Base-by-base conservation (phyloP, 352 stramenopile genomes). In the Phytophthora citricola region DNA sequence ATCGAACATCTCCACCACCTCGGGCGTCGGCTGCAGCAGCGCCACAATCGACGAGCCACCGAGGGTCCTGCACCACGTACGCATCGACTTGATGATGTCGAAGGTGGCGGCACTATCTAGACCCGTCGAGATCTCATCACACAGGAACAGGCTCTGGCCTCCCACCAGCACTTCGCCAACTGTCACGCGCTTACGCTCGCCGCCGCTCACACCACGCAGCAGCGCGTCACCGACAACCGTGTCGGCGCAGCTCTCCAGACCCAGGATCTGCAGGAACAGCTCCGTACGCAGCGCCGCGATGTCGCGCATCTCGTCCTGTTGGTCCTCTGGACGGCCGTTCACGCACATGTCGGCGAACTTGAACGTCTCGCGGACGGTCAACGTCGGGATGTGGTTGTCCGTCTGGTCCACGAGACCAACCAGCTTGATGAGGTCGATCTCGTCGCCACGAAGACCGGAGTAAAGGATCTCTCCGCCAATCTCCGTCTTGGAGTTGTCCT, bases 1-100 rank as follows among this genome's bases (percentile, higher is more conserved):
- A 69, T 99, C 97, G 69, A 99, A 99, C 27, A 97, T 73, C 45
- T 92, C 89, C 12, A 98, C 93, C 1, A 97, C 95, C 73, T 99
- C 96, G 0, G 96, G 95, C 14, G 83, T 79, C 5, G 77, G 77
- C 45, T 86, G 77, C 24, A 79, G 49, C 24, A 82, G 46, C 10
- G 72, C 69, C 17, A 85, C 58, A 10, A 82, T 58, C 29, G 32
- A 68, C 54, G 77, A 76, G 40, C 54, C 89, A 44, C 40, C 63
- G 27, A 69, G 66, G 12, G 63, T 73, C 45, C 68, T 87, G 36
- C 73, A 82, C 47, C 74, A 79, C 36, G 79, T 74, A 2, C 66
- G 69, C 1, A 97, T 40, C 1, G 89, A 63, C 38, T 82, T 85
- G 44, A 75, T 63, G 32, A 89, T 87, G 38, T 87, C 79, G 36